A percentile compares a stretch with the other conserved stretches of the same genome.
These are phyloP conservation scores for Oryza glumipatula DNA, from an alignment of 176 grass and related monocot genomes.

Conservation along the genomic window DNA sequence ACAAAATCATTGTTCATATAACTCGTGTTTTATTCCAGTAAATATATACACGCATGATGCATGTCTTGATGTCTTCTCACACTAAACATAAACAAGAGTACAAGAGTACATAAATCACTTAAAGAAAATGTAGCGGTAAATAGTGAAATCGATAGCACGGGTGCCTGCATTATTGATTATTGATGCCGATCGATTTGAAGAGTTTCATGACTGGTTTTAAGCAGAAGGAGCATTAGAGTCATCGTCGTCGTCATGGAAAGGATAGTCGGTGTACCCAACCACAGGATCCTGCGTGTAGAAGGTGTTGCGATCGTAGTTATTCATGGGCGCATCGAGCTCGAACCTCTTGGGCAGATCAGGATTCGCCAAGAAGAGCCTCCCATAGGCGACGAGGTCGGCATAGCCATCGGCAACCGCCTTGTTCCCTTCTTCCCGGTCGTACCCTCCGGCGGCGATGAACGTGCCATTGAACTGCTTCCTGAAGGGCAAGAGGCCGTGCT, in stretches of 20 bases:
- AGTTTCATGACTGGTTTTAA: too few relatives aligned
- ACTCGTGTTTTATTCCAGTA: too few relatives aligned
- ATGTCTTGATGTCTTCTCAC: too few relatives aligned
- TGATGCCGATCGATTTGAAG: too few relatives aligned
- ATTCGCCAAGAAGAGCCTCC: conserved; percentile 23
- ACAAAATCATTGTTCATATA: too few relatives aligned
- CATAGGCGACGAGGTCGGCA: background rate
- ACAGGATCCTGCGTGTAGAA: conserved; percentile 5
- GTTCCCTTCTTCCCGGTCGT: conserved; percentile 23
- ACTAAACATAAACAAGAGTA: too few relatives aligned
- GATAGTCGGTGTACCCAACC: conserved; percentile 24
- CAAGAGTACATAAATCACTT: too few relatives aligned
- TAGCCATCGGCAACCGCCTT: conserved; percentile 1
- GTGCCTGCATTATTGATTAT: too few relatives aligned
- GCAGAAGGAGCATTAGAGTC: too few relatives aligned
- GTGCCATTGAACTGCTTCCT: background rate
- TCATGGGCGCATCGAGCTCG: background rate
- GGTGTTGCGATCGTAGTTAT: conserved; percentile 18
- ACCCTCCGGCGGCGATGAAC: conserved; percentile 28
- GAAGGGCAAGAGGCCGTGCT: background rate
- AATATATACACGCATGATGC: too few relatives aligned
- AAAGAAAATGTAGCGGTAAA: too few relatives aligned
- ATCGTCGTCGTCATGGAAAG: background rate
- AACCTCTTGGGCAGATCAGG: conserved; percentile 1
- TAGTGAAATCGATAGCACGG: too few relatives aligned